Percentiles rank a stretch among this genome's conserved stretches.
phyloP scores from a whole-genome alignment of 2,329 filamentous ascomycete genomes.

The Harringtonia aguacate region DNA sequence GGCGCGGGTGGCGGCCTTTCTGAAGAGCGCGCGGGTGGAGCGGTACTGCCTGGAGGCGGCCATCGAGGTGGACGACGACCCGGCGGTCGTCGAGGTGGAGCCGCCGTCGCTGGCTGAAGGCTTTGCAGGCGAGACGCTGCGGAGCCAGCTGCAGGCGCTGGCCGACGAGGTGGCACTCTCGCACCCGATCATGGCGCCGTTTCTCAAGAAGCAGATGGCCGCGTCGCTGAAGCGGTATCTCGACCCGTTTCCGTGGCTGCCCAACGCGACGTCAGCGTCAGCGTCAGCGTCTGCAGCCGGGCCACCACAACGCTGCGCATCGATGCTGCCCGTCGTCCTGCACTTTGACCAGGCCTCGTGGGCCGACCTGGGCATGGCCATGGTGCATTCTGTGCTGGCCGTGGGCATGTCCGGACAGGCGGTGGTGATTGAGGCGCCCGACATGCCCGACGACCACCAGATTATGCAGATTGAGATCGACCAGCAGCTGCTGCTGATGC shows the following conservation, averaged over 20 bases:
- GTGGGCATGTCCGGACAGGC: constrained; percentile 23
- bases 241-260: constrained; percentile 53
- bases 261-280: constrained; percentile 26
- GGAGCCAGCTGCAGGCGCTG: constrained; percentile 40
- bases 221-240: constrained; percentile 39
- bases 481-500: constrained; percentile 16
- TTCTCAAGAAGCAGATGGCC: constrained; percentile 40
- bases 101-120: constrained; percentile 53
- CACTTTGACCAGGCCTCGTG: constrained; percentile 24
- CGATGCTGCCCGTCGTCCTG: constrained; percentile 17
- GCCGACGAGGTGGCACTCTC: constrained; percentile 45
- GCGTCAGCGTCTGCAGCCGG: constrained; percentile 5
- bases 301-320: constrained; percentile 8
- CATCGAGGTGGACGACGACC: constrained; percentile 57
- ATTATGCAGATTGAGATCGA: constrained; percentile 28
- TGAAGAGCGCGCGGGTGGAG: constrained; percentile 45
- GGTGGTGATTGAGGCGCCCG: constrained; percentile 25
- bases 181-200: constrained; percentile 51
- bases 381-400: constrained; percentile 24
- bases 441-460: constrained; percentile 23
- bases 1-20: constrained; percentile 45
- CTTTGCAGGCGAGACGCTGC: constrained; percentile 52
- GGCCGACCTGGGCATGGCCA: constrained; percentile 29
- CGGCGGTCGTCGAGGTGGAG: constrained; percentile 49
- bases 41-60: constrained; percentile 56